Evolutionary conservation across 208 protist species (phyloP), one percentile per base, ranked within the genome.

Genomic region (Trypanosoma caninum): DNA sequence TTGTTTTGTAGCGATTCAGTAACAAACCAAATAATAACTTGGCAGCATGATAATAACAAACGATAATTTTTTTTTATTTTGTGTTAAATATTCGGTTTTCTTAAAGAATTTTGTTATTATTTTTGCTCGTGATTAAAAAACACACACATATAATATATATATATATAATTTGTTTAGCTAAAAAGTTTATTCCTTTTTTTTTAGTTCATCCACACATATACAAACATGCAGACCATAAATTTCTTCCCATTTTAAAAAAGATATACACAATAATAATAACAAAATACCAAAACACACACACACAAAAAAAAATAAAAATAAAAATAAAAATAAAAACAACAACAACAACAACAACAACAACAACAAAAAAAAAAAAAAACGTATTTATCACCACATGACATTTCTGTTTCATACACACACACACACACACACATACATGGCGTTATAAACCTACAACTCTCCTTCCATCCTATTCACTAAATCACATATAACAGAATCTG

Each of bases 321-420:
- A 63, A 53, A 11, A 63, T 4, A 53, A 20, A 53, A 34, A 44
- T 23, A 40, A 37, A 65, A 18, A 34, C 46, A 42, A 42, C 18
- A 22, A 34, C 42, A 23, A 28, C 22, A 18, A 0, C 14, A 40
- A 42, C 16, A 18, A 65, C 5, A 22, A 27, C 7, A 44, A 57
- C 20, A 65, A 54, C 22, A 68, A 44, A 68, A 68, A 46, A 68
- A 59, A 22, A 68, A 50, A 59, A 47, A 41, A 47, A 47, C 8
- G 31, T n/a, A n/a, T n/a, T n/a, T n/a, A n/a, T n/a, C n/a, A n/a
- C n/a, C n/a, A n/a, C n/a, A n/a, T n/a, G n/a, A n/a, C n/a, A n/a
- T n/a, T n/a, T n/a, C n/a, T n/a, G n/a, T 7, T 27, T 35, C n/a
- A 48, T 14, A 33, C 28, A 35, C 23, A 16, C 18, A 25, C 23